phyloP scores from a whole-genome alignment of 805 yeast genomes.

The Barnettozyma botsteinii region DNA sequence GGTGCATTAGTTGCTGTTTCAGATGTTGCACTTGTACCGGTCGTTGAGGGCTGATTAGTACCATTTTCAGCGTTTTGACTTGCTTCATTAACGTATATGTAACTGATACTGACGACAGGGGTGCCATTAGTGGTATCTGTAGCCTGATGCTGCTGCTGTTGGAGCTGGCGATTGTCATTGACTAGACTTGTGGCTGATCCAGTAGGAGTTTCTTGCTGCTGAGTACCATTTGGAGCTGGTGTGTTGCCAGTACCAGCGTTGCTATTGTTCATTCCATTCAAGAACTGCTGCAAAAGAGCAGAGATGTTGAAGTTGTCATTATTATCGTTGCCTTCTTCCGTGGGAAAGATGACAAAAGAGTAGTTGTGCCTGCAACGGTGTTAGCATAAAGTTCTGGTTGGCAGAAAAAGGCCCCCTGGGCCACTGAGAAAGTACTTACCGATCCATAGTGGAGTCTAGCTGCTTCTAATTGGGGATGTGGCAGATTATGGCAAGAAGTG shows the following conservation, averaged over 20 bases:
- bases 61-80: background rate
- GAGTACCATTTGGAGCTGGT: background rate
- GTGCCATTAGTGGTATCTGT: background rate
- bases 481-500: no score
- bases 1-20: background rate
- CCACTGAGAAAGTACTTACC: background rate
- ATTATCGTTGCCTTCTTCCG: slow-evolving; percentile 14
- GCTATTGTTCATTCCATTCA: background rate
- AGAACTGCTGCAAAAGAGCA: background rate
- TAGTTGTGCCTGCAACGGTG: background rate
- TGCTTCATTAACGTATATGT: background rate
- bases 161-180: background rate
- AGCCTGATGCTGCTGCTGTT: no score
- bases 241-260: background rate
- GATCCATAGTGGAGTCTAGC: background rate
- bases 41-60: no score
- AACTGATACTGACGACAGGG: background rate
- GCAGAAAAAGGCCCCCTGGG: background rate
- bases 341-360: slow-evolving; percentile 19
- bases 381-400: background rate
- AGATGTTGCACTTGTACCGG: no score
- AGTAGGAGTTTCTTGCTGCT: background rate
- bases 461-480: no score
- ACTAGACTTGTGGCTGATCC: background rate
- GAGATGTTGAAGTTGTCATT: background rate